Conservation (phyloP, 2,329 filamentous ascomycete genomes). For the Apiospora phragmitis region DNA sequence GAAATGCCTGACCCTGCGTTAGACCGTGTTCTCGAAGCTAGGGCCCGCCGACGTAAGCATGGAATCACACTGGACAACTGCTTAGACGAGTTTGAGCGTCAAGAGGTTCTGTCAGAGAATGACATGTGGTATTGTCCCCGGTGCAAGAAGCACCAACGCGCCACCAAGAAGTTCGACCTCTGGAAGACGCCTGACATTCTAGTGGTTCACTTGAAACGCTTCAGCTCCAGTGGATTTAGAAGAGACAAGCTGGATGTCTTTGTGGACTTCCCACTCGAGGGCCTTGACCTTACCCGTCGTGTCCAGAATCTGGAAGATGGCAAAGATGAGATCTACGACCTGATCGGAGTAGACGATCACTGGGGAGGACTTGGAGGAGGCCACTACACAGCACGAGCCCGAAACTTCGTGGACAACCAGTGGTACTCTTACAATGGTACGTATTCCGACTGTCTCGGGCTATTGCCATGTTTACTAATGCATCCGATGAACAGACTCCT, state of each 20-base stretch:
- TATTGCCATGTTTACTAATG: constrained; percentile 39
- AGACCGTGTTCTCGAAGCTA: constrained; percentile 60
- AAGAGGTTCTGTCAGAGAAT: constrained; percentile 89
- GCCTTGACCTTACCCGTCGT: constrained; percentile 77
- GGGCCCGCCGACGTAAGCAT: constrained; percentile 65
- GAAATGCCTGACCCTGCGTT: constrained; percentile 65
- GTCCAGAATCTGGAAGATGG: constrained; percentile 79
- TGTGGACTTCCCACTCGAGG: constrained; percentile 89
- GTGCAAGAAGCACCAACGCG: constrained; percentile 90
- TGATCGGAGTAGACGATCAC: constrained; percentile 95
- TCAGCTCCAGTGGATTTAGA: constrained; percentile 79
- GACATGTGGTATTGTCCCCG: constrained; percentile 97
- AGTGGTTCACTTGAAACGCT: constrained; percentile 92
- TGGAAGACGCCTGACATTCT: constrained; percentile 97
- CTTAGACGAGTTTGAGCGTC: constrained; percentile 90
- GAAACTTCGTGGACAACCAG: constrained; percentile 83
- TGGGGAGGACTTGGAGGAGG: constrained; percentile 91
- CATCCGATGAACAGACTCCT: constrained; percentile 61
- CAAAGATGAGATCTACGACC: constrained; percentile 83
- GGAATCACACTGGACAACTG: constrained; percentile 89
- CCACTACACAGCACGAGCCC: constrained; percentile 93
- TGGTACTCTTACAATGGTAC: constrained; percentile 98
- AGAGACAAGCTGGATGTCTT: constrained; percentile 89
- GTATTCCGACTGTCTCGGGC: constrained; percentile 28
- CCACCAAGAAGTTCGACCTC: constrained; percentile 94